These are phyloP conservation scores for Phytophthora megakarya DNA, from an alignment of 352 stramenopile species.

Conservation along the genomic window DNA sequence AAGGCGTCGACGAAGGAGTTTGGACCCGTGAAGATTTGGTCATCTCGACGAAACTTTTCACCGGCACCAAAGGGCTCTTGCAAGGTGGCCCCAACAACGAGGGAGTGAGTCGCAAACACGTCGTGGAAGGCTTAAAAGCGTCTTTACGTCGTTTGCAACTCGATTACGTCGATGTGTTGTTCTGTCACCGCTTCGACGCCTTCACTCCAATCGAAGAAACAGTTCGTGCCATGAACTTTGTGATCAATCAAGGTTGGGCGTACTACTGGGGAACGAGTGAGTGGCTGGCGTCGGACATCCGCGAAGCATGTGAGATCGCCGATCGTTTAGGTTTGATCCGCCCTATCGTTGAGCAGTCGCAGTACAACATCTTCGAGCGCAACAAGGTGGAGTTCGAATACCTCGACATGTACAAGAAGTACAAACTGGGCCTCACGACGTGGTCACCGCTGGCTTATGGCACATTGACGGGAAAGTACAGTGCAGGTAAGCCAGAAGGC, in stretches of 20 bases:
- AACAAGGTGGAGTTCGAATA: not conserved
- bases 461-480: constrained; percentile 1
- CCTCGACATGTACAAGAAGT: not conserved
- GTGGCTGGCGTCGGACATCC: constrained; percentile 36
- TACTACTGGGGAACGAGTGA: constrained; percentile 4
- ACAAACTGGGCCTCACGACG: not conserved
- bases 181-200: constrained; percentile 6
- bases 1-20: not conserved
- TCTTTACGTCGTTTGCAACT: constrained; percentile 36
- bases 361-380: constrained; percentile 5
- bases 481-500: not conserved
- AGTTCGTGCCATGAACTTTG: not conserved
- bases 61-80: not conserved
- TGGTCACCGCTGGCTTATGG: not conserved
- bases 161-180: constrained; percentile 43
- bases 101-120: not conserved
- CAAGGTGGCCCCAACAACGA: not conserved
- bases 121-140: constrained; percentile 20
- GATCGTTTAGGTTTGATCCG: constrained; percentile 21
- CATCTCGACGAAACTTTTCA: not conserved
- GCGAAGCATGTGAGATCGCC: constrained; percentile 36
- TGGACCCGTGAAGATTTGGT: not conserved
- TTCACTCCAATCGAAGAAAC: constrained; percentile 3
- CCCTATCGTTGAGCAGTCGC: constrained; percentile 7
- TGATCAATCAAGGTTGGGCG: not conserved